Evolutionary conservation across 805 yeast species (phyloP), one percentile per base, ranked within the genome.

Genomic region (Candida anglica): DNA sequence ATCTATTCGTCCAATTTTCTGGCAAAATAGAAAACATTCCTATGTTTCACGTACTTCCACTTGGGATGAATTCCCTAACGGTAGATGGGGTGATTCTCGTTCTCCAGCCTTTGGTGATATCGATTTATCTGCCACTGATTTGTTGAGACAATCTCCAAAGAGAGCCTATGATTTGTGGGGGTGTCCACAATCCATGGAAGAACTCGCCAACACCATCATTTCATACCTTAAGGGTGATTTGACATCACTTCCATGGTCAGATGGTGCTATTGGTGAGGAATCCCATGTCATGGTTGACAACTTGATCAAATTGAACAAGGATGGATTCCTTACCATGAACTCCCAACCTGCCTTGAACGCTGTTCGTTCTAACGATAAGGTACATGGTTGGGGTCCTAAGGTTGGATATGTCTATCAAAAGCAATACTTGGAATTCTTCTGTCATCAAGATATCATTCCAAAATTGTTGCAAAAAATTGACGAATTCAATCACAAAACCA

Each of bases 31-130:
- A 66, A 89, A 89, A 50, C 84, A 83, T 58, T 80, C 95, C 11
- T 91, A 91, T 56, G 79, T 87, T 41, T 75, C 87, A 30, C 75
- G 98, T 58, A 91, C 97, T 6, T 78, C 93, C 17, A 81, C 83
- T 37, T 93, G 98, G 88, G 98, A 93, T 63, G 98, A 93, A 59
- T 93, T 91, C 53, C 98, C 98, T 33, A 93, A 91, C 59, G 98
- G 98, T 40, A 74, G 98, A 65, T 93, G 96, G 89, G 98, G 98
- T 50, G 97, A 93, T 57, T 86, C 97, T 3, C 72, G 95, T 39
- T 93, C 98, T 27, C 98, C 98, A 4, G 98, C 98, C 2, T 89
- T 84, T 62, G 96, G 95, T 50, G 94, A 86, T 44, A 71, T 88
- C 38, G 96, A 86, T 55, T 71, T 84, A 34, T 81, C 80, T 46